Evolutionary conservation across 2,329 filamentous ascomycete genomes (phyloP).

Genomic region (Calonectria pteridis): DNA sequence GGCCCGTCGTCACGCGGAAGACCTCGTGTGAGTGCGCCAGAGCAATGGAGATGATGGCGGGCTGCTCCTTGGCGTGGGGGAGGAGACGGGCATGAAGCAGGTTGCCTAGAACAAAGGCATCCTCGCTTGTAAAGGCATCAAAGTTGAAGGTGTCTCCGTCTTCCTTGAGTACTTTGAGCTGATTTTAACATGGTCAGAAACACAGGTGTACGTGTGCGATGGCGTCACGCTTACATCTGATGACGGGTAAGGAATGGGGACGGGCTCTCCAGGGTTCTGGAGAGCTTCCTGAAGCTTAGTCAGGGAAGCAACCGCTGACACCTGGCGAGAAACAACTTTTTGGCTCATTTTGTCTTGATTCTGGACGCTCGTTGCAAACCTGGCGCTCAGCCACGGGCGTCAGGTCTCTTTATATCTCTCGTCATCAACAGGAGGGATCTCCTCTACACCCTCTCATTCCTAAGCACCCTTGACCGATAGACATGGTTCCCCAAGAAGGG

Average conservation of each 20-base stretch:
- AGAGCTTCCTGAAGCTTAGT: constrained; percentile 38
- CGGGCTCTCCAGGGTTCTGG: constrained; percentile 22
- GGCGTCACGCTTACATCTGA: constrained; percentile 31
- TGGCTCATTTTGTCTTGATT: constrained; percentile 28
- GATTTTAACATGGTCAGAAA: not conserved
- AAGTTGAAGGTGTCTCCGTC: constrained; percentile 59
- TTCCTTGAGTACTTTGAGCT: constrained; percentile 48
- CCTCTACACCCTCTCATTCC: not conserved
- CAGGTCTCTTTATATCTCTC: not conserved
- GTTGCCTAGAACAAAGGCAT: constrained; percentile 75
- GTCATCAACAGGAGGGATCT: too few species aligned
- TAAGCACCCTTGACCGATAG: not conserved
- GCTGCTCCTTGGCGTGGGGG: constrained; percentile 56
- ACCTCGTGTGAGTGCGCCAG: constrained; percentile 71
- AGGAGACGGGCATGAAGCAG: constrained; percentile 74
- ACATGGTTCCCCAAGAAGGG: not conserved
- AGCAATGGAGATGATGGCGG: constrained; percentile 74
- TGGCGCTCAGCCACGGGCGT: not conserved
- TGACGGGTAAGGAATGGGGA: constrained; percentile 33
- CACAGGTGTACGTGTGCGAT: too few species aligned
- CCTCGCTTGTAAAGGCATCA: constrained; percentile 70
- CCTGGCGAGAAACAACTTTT: constrained; percentile 31
- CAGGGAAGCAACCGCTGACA: constrained; percentile 27
- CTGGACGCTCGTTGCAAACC: not conserved
- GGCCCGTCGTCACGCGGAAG: constrained; percentile 77